Base-by-base conservation (phyloP, 2,329 filamentous ascomycete genomes). In the Verticillium klebahnii region DNA sequence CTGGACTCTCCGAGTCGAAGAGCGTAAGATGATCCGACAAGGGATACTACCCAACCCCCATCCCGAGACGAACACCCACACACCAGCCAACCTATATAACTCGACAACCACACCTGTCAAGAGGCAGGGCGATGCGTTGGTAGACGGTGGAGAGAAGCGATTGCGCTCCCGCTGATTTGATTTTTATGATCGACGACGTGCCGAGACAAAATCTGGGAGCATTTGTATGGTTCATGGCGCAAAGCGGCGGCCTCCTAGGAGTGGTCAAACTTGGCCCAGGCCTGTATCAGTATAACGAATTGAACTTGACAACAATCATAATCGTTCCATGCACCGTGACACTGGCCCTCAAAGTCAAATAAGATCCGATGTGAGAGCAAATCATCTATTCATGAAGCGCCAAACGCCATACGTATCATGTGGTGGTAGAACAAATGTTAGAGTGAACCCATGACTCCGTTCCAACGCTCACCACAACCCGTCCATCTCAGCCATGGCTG, bases 401-500 rank as follows among this genome's bases (percentile, higher is more conserved):
- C 34, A 36, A 11, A 14, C 34, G 14, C 34, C 34, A 11, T 36
- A 8, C 34, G 2, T 36, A 36, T 36, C 34, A 1, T 2, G 9
- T 11, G 14, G 9, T 14, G 9, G 9, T 36, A 6, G 34, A 36
- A 3, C 34, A 36, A 36, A 36, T 29, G 29, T 4, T 6, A 4
- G 29, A 36, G 14, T 40, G 34, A 9, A 9, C 11, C 34, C 9
- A 36, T 14, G 9, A 36, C 9, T 36, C 9, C 34, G 34, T 14
- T 36, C 34, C 9, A 36, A 36, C 23, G 52, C 14, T 75, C 64
- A 83, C 81, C 81, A 85, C 29, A 84, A 64, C 0, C 79, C 83
- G 50, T 83, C 82, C 82, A 86, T 84, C 65, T 85, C 85, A 40
- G 82, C 85, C 85, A 92, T 88, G 1, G 83, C 87, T 63, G 86